phyloP scores from a whole-genome alignment of 768 basidiomycete genomes.

The Jaapia argillacea region DNA sequence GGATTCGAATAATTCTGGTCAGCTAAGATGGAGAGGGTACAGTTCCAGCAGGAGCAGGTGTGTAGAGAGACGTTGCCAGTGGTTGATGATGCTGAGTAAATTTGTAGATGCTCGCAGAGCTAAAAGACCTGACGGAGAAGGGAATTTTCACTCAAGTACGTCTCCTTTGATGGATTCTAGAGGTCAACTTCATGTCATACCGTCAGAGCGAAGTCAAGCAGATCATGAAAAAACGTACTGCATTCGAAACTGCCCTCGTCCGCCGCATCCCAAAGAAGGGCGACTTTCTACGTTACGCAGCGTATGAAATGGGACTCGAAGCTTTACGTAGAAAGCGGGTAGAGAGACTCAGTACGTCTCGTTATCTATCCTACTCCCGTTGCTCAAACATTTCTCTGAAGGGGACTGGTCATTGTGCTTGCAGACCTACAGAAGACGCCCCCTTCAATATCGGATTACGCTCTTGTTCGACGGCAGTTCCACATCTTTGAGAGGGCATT shows the following conservation, averaged over 20 bases:
- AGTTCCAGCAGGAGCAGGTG: constrained; percentile 89
- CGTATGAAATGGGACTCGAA: constrained; percentile 87
- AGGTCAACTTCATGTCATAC: neutral
- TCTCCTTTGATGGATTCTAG: neutral
- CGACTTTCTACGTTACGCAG: constrained; percentile 86
- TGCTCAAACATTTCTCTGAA: too few species aligned
- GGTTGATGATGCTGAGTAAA: neutral
- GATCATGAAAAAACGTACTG: constrained; percentile 78
- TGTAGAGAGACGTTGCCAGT: constrained; percentile 6
- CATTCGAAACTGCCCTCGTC: constrained; percentile 76
- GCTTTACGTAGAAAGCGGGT: constrained; percentile 66
- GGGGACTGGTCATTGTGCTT: too few species aligned
- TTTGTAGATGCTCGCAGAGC: constrained; percentile 82
- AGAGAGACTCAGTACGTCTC: constrained; percentile 54
- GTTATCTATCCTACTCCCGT: neutral
- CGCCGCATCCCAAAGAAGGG: constrained; percentile 76
- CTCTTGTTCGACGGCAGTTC: constrained; percentile 75
- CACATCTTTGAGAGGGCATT: constrained; percentile 88
- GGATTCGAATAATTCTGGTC: too few species aligned
- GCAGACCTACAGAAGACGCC: constrained; percentile 29
- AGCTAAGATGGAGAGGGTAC: constrained; percentile 89
- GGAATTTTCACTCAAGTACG: constrained; percentile 73
- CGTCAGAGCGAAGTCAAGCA: constrained; percentile 66
- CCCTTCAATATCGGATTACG: constrained; percentile 72
- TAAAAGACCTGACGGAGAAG: constrained; percentile 84